phyloP scores from a whole-genome alignment of 306 rosid species.

The Herpetospermum pedunculosum region DNA sequence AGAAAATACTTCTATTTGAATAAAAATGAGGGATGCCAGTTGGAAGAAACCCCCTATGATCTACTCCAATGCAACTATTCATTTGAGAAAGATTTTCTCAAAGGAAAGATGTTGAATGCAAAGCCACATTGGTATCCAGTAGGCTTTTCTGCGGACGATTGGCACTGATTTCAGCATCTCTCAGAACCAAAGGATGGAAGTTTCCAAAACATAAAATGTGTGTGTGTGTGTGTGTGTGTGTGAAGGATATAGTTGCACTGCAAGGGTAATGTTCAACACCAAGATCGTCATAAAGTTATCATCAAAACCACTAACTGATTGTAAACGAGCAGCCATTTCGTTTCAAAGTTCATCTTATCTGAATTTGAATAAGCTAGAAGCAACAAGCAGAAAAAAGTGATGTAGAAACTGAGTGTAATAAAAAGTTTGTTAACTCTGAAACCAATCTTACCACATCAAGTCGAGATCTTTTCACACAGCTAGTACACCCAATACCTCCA shows the following conservation, averaged over 20 bases:
- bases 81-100: neutral
- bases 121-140: neutral
- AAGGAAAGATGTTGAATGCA: neutral
- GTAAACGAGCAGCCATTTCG: neutral
- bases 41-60: neutral
- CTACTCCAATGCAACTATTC: neutral
- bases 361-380: neutral
- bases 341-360: neutral
- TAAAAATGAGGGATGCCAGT: neutral
- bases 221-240: neutral
- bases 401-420: neutral
- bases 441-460: constrained; percentile 40
- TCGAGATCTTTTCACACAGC: constrained; percentile 48
- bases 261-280: neutral
- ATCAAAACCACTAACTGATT: neutral
- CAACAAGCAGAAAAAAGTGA: constrained; percentile 1
- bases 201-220: neutral
- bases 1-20: neutral
- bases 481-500: constrained; percentile 71
- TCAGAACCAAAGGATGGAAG: neutral
- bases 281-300: neutral
- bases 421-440: neutral
- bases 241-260: neutral
- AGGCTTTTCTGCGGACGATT: neutral
- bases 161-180: neutral